phyloP scores from a whole-genome alignment of 139 green algal species.

The Edaphochlamys debaryana region DNA sequence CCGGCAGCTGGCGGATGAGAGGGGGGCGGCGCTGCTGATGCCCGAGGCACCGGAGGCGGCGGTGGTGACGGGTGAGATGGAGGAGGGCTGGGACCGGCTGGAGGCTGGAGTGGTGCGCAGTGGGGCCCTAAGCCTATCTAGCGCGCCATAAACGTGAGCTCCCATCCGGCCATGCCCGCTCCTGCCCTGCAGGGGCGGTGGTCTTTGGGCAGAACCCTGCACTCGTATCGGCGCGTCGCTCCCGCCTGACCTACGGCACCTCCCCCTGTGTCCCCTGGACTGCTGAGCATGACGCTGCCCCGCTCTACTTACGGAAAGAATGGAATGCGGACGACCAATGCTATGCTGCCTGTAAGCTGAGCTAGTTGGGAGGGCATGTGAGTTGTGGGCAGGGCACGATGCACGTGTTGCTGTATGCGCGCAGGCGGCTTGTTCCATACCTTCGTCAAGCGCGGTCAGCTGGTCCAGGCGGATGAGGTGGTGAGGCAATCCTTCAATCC shows the following conservation, averaged over 20 bases:
- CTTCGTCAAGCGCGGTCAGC: constrained; percentile 9
- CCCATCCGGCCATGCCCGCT: neutral
- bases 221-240: neutral
- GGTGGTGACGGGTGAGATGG: constrained; percentile 15
- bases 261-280: neutral
- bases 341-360: neutral
- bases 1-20: constrained; percentile 4
- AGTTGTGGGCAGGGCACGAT: neutral
- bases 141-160: neutral
- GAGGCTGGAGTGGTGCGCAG: neutral
- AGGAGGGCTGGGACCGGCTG: neutral
- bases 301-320: neutral
- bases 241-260: constrained; percentile 20
- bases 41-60: neutral
- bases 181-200: neutral
- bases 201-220: neutral
- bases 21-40: neutral
- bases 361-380: neutral
- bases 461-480: constrained; percentile 8
- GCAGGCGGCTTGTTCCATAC: constrained; percentile 14
- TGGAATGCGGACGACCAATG: neutral
- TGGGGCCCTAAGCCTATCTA: too few relatives aligned
- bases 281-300: neutral
- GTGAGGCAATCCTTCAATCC: constrained; percentile 1
- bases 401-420: neutral